Percentiles rank a stretch among this genome's conserved stretches.
Evolutionary conservation across 2,329 filamentous ascomycete genomes (phyloP).

Genomic region (Beauveria bassiana): DNA sequence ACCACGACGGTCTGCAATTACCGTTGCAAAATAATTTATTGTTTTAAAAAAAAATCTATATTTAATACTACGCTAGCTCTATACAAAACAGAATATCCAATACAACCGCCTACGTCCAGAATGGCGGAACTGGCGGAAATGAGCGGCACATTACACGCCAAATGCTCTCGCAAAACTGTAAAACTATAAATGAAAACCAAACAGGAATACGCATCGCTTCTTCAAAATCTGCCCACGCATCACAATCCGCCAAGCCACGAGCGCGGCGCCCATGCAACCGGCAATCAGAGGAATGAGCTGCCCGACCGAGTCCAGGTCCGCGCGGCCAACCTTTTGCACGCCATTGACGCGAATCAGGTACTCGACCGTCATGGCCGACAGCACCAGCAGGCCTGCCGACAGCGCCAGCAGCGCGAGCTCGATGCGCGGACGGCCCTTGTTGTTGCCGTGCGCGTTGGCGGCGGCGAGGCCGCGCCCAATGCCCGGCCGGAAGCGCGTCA

Average conservation of each 20-base stretch:
- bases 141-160: not conserved
- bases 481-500: conserved; percentile 12
- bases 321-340: conserved; percentile 12
- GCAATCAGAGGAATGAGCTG: conserved; percentile 20
- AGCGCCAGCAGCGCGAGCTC: conserved; percentile 16
- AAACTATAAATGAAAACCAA: conserved; percentile 16
- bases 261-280: conserved; percentile 13
- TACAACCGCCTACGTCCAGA: not conserved
- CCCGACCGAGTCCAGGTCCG: conserved; percentile 14
- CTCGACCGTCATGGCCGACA: conserved; percentile 16
- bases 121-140: not conserved
- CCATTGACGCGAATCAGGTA: conserved; percentile 16
- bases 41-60: not conserved
- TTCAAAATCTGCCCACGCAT: conserved; percentile 13
- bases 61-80: not conserved
- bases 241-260: conserved; percentile 17
- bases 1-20: not conserved
- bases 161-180: not conserved
- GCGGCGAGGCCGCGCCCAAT: conserved; percentile 8
- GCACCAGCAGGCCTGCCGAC: conserved; percentile 15
- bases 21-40: not conserved
- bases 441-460: not conserved
- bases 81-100: not conserved
- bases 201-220: conserved; percentile 16
- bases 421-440: conserved; percentile 13